Base-by-base conservation (phyloP, 1,284 basidiomycete species). In the Rhodotorula glutinis region DNA sequence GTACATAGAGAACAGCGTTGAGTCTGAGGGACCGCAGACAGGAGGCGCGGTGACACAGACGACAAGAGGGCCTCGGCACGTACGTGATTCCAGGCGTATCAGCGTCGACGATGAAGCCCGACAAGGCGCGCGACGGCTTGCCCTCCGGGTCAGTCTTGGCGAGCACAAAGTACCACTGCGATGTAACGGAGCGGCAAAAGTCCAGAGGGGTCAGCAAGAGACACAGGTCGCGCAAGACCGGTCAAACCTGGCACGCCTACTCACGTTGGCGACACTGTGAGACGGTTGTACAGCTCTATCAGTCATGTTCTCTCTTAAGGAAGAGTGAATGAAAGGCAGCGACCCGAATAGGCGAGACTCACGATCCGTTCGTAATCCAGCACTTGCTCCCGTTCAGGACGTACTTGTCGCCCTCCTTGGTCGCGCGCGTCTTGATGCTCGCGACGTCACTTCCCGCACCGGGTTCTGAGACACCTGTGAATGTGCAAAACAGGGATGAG, bases 401-500 rank as follows among this genome's bases (percentile, higher is more conserved):
- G 78, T 81, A 84, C 63, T 81, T 78, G 72, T 83, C 82, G 17
- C 82, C 82, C 65, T 80, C 79, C 77, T 83, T 83, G 59, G 79
- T 80, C 1, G 83, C 83, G 58, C 75, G 77, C 14, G 82, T 82
- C 69, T 77, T 78, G 71, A 82, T 81, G 11, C 76, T 76, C 38
- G 81, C 83, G 17, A 85, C 83, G 69, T 85, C 83, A 19, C 82
- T 83, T 10, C 83, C 83, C 0, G 83, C 83, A 40, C 81, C 79
- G 0, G 83, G 82, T 73, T 84, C 83, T 0, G 82, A 83, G 2
- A 67, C 72, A 19, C 56, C 56, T 57, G 56, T 13, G 21, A 10
- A 10, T 25, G 27, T 25, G 25, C 9, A 14, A 8, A 14, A 17
- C 25, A 9, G 7, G 25, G 14, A 25, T 27, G 13, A 27, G 25